These are phyloP conservation scores for Quercus cerris DNA, from an alignment of 306 rosid species.

Conservation along the genomic window DNA sequence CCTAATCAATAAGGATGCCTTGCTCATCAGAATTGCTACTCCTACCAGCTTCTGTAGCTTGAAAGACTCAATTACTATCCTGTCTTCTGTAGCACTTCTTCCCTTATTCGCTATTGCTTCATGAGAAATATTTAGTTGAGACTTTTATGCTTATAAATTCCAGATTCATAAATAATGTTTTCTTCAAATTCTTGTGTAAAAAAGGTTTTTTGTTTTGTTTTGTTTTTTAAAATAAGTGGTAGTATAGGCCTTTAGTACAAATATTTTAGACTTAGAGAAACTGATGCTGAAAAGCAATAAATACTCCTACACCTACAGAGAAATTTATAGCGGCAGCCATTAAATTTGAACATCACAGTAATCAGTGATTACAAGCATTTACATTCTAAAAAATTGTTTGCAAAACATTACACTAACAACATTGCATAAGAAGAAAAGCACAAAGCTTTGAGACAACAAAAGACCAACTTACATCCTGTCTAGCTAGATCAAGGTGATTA, in stretches of 20 bases:
- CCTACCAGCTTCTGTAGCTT: not conserved
- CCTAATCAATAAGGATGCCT: not conserved
- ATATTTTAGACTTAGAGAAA: not conserved
- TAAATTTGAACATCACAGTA: too few relatives aligned
- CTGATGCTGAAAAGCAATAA: not conserved
- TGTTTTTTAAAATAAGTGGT: not conserved
- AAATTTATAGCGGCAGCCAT: not conserved
- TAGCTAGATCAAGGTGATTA: conserved; percentile 47
- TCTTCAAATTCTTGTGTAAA: too few relatives aligned
- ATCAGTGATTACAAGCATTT: not conserved
- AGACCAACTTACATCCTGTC: too few relatives aligned
- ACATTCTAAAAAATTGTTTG: not conserved
- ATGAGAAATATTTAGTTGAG: not conserved
- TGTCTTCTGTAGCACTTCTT: not conserved
- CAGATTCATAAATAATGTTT: too few relatives aligned
- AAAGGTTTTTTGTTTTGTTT: too few relatives aligned
- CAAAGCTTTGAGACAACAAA: too few relatives aligned
- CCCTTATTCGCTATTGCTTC: not conserved
- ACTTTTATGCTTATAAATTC: too few relatives aligned
- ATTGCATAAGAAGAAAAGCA: not conserved
- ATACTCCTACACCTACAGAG: not conserved
- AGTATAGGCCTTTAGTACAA: not conserved
- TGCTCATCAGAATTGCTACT: not conserved
- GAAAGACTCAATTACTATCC: not conserved
- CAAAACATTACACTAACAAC: not conserved